phyloP scores from a whole-genome alignment of 305 asterid species.

The Fraxinus latifolia region DNA sequence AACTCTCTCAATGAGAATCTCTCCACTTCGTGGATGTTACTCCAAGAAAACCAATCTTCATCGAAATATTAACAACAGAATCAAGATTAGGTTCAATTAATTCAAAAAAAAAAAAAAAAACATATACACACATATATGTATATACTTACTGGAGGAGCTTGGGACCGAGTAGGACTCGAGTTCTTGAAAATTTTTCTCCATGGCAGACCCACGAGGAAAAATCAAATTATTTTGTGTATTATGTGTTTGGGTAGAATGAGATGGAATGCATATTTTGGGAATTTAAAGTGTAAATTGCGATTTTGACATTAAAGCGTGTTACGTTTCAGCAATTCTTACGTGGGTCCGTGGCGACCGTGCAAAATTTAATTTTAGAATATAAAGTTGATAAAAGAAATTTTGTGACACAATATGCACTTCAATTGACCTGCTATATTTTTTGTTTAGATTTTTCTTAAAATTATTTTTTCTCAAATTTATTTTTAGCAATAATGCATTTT shows the following conservation, averaged over 20 bases:
- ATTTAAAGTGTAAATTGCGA: neutral
- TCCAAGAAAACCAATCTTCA: constrained; percentile 90
- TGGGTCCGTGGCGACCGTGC: neutral
- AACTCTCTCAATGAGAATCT: constrained; percentile 68
- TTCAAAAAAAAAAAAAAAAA: neutral
- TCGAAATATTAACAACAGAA: constrained; percentile 6
- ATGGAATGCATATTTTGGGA: neutral
- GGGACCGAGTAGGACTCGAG: constrained; percentile 87
- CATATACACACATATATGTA: neutral
- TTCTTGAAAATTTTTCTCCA: constrained; percentile 49
- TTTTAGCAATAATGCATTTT: neutral
- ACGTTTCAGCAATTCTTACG: neutral
- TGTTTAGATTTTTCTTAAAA: neutral
- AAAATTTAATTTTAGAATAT: neutral
- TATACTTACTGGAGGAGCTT: constrained; percentile 71
- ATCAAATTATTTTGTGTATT: neutral
- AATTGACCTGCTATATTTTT: neutral
- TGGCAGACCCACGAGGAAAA: constrained; percentile 17
- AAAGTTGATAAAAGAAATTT: neutral
- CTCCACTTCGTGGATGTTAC: constrained; percentile 79
- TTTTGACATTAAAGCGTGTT: neutral
- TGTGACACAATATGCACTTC: neutral
- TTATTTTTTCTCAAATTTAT: neutral
- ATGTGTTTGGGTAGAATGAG: neutral
- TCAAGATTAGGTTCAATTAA: constrained; percentile 28